Evolutionary conservation across 2,329 filamentous ascomycete genomes (phyloP).

Genomic region (Cercospora sp.): DNA sequence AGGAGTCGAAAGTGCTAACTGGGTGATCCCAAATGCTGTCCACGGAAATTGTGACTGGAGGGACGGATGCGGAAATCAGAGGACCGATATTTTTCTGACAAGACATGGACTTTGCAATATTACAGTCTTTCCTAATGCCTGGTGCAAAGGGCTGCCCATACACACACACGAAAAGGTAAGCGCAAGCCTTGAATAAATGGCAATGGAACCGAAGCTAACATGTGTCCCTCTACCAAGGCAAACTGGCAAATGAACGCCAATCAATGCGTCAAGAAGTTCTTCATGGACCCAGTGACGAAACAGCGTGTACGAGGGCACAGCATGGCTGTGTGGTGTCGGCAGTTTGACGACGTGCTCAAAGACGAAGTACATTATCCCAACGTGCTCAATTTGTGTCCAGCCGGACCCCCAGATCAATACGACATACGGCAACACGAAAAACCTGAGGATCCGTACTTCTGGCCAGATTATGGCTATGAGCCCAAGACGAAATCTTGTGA

Average conservation of each 20-base stretch:
- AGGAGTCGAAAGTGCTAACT: neutral
- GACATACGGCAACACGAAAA: neutral
- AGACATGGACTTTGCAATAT: slow-evolving; percentile 3
- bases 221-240: neutral
- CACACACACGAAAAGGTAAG: neutral
- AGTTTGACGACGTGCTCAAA: neutral
- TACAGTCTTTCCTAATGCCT: neutral
- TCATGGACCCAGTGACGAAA: neutral
- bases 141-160: neutral
- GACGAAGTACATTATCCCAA: neutral
- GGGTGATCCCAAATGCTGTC: neutral
- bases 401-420: neutral
- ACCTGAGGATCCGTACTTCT: neutral
- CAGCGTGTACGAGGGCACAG: neutral
- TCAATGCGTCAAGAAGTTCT: slow-evolving; percentile 5
- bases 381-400: slow-evolving; percentile 2
- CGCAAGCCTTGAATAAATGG: neutral
- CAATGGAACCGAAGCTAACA: neutral
- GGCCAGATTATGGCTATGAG: slow-evolving; percentile 3
- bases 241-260: slow-evolving; percentile 8
- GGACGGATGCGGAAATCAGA: slow-evolving; percentile 6
- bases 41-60: slow-evolving; percentile 10
- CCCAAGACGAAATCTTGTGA: neutral
- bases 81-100: slow-evolving; percentile 8
- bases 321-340: neutral